These are phyloP conservation scores for Carex parvula DNA, from an alignment of 176 grass and related monocot genomes.

Conservation along the genomic window DNA sequence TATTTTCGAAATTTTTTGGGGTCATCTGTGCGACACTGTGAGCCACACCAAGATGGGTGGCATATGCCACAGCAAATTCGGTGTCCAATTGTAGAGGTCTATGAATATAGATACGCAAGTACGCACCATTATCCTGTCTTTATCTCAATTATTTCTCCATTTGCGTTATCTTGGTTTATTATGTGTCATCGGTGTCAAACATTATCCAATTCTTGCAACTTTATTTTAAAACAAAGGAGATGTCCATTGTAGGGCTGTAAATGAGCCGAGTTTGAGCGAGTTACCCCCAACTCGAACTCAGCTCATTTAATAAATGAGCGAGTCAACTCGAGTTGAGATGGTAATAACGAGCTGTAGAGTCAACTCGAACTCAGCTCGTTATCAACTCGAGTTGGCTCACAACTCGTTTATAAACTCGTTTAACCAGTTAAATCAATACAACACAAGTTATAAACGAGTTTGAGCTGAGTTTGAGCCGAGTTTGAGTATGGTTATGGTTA, in stretches of 20 bases:
- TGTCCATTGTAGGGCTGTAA: neutral
- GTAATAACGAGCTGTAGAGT: no score
- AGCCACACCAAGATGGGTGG: neutral
- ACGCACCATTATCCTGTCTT: neutral
- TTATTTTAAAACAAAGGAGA: neutral
- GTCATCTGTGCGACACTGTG: neutral
- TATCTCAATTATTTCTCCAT: neutral
- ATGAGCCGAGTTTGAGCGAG: no score
- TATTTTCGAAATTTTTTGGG: neutral
- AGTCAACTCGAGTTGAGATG: no score
- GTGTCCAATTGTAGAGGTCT: neutral
- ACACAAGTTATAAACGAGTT: no score
- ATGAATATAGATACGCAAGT: neutral
- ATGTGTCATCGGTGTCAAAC: neutral
- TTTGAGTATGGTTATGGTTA: no score
- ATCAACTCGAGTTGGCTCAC: no score
- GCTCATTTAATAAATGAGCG: no score
- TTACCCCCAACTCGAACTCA: no score
- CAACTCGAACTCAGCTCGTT: no score
- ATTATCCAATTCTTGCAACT: constrained; percentile 1
- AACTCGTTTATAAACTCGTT: no score
- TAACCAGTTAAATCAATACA: no score
- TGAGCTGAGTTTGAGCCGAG: no score
- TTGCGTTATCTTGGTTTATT: neutral
- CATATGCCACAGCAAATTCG: neutral